Conservation (phyloP, 441 rosid genomes). For the Bruguiera hainesii region DNA sequence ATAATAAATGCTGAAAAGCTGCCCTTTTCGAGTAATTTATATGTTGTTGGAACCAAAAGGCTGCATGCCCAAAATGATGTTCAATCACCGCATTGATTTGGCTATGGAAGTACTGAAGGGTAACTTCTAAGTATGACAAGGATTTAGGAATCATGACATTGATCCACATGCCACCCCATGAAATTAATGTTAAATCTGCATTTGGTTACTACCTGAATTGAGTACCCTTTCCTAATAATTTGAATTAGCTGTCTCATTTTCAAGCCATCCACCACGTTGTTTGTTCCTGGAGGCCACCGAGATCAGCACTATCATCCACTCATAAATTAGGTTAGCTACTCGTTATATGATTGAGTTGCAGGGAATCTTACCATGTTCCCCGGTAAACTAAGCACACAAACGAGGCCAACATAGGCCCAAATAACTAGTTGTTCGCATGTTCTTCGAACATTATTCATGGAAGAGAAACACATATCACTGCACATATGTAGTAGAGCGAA, state of each 20-base stretch:
- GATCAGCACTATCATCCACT: slow-evolving; percentile 37
- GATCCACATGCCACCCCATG: slow-evolving; percentile 17
- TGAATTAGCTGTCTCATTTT: neutral
- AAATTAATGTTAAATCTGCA: neutral
- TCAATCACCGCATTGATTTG: too few relatives aligned
- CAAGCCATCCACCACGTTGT: neutral
- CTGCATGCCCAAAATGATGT: slow-evolving; percentile 17
- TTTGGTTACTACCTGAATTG: neutral
- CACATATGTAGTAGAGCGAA: neutral
- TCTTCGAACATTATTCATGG: slow-evolving; percentile 7
- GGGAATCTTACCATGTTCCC: slow-evolving; percentile 82
- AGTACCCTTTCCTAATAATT: neutral
- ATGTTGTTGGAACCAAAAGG: slow-evolving; percentile 17
- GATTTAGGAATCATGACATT: slow-evolving; percentile 29
- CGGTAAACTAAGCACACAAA: slow-evolving; percentile 16
- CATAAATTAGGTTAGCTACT: slow-evolving; percentile 32
- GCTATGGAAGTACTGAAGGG: slow-evolving; percentile 14
- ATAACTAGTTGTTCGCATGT: slow-evolving; percentile 42
- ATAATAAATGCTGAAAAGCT: neutral
- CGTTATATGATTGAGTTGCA: slow-evolving; percentile 40
- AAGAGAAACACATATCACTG: neutral
- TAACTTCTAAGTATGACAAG: slow-evolving; percentile 44
- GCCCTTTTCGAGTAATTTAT: slow-evolving; percentile 6
- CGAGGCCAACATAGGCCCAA: slow-evolving; percentile 14
- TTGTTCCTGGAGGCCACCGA: neutral